Conservation (phyloP, 2,329 filamentous ascomycete genomes). For the Diaporthe ampelina region DNA sequence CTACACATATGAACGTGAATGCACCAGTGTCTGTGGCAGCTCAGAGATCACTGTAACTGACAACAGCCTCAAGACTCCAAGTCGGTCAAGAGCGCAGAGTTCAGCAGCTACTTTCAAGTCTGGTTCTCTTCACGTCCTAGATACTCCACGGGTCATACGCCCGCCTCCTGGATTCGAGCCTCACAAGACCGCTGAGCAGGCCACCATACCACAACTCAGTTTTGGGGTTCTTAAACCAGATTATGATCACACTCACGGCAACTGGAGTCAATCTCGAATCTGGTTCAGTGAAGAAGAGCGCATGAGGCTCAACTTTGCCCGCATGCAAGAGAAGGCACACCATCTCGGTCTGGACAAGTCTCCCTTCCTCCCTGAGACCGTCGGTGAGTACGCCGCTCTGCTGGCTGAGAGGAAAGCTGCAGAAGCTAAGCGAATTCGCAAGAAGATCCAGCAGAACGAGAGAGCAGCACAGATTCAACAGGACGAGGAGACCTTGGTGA, state of each 20-base stretch:
- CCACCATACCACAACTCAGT: neutral
- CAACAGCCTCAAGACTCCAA: neutral
- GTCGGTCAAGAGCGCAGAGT: neutral
- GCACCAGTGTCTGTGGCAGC: neutral
- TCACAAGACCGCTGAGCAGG: neutral
- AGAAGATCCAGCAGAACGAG: conserved; percentile 34
- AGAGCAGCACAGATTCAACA: neutral
- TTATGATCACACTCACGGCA: neutral
- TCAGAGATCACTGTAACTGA: neutral
- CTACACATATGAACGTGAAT: neutral
- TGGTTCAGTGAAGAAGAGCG: conserved; percentile 37
- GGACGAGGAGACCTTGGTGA: conserved; percentile 1
- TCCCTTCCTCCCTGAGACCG: conserved; percentile 26
- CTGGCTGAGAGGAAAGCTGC: conserved; percentile 27
- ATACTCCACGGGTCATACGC: neutral
- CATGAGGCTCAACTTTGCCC: conserved; percentile 25
- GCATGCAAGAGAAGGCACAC: conserved; percentile 25
- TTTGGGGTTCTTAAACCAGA: neutral
- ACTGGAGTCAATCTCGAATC: conserved; percentile 13
- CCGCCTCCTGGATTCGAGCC: conserved; percentile 16
- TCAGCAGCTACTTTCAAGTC: neutral
- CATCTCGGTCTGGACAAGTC: conserved; percentile 24
- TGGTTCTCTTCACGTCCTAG: neutral
- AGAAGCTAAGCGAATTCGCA: conserved; percentile 26
- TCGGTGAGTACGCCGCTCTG: conserved; percentile 28